Percentiles rank a stretch among this genome's conserved stretches.
These are phyloP conservation scores for Simmondsia chinensis DNA, from an alignment of 148 eudicot genomes.

Conservation along the genomic window DNA sequence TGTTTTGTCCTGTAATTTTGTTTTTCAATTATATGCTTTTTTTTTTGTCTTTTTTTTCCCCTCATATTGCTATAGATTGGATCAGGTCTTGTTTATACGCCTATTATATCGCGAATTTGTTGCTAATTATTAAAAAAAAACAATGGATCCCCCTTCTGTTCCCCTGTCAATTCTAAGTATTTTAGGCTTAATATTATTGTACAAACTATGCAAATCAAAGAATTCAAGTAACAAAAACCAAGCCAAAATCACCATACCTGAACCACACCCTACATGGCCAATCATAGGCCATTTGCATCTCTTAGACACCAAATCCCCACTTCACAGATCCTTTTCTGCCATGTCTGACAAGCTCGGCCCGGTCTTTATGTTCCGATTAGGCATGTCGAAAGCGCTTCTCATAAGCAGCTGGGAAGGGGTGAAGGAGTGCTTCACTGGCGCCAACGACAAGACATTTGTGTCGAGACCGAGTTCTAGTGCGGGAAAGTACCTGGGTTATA, in stretches of 20 bases:
- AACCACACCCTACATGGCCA: neutral
- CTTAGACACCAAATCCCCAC: neutral
- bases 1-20: too few species aligned
- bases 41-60: too few species aligned
- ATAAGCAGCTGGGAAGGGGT: constrained; percentile 2
- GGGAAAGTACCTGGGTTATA: neutral
- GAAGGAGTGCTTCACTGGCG: constrained; percentile 7
- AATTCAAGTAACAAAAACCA: neutral
- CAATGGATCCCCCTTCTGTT: constrained; percentile 1
- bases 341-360: constrained; percentile 1
- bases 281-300: neutral
- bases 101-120: too few species aligned
- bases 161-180: neutral
- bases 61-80: too few species aligned
- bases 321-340: neutral
- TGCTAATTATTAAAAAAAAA: too few species aligned
- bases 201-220: neutral
- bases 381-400: neutral
- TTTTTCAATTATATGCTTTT: too few species aligned
- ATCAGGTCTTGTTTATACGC: too few species aligned
- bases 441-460: neutral
- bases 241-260: neutral
- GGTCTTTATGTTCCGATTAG: neutral
- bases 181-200: neutral
- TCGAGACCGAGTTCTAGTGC: neutral